Evolutionary conservation across 306 rosid species (phyloP), one percentile per base, ranked within the genome.

Genomic region (Prunus mume): DNA sequence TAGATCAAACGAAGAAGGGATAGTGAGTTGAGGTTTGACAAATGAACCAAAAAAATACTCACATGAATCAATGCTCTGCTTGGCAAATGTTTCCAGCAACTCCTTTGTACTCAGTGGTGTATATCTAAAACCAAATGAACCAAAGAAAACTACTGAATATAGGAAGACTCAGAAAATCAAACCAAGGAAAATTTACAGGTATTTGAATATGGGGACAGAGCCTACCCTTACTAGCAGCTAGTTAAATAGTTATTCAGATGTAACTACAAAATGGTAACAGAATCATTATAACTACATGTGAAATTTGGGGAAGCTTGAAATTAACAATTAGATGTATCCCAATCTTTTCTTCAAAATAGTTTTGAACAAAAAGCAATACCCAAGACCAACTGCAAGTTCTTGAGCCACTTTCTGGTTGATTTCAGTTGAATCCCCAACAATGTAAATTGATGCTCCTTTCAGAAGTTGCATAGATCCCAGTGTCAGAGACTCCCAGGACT

Each of bases 401-500:
- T 81, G 89, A 77, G 96, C 92, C 85, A 95, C 99, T 86, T 81
- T 87, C 71, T 89, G 90, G 87, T 90, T 95, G 76, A 89, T 87
- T 56, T 95, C 91, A 3, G 97, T 86, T 3, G 97, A 89, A 81
- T 88, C 91, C 45, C 99, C 99, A 19, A 91, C 83, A 75, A 95
- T 88, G 83, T 87, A 90, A 76, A 95, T 91, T 4, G 99, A 88
- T 9, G 99, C 56, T 67, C 96, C 97, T 83, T 91, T 89, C 81
- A 89, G 71, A 83, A 95, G 89, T 70, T 95, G 97, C 38, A 89
- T 19, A 54, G 90, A 90, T 74, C 96, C 97, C 20, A 78, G 88
- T 32, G 90, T 73, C 60, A 95, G 88, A 52, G 99, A 95, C 25
- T 92, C 97, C 99, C 97, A 95, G 9, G 97, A 90, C 80, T 92